Percentiles rank a stretch among this genome's conserved stretches.
These are phyloP conservation scores for Diplotaxis tenuifolia DNA, from an alignment of 345 rosid species.

Conservation along the genomic window DNA sequence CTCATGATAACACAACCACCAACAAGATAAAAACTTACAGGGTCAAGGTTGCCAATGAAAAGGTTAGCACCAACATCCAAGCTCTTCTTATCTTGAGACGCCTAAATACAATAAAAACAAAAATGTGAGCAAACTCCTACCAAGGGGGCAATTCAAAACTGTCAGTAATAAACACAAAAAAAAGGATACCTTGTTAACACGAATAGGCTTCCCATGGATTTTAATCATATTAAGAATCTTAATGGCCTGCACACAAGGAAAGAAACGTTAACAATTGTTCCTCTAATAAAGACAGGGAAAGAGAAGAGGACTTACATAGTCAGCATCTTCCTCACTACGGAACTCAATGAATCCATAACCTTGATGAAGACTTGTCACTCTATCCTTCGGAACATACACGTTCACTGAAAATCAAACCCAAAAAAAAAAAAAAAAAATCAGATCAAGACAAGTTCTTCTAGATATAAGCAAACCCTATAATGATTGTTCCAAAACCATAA, in stretches of 20 bases:
- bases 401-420: slow-evolving; percentile 58
- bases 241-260: slow-evolving; percentile 57
- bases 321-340: slow-evolving; percentile 97
- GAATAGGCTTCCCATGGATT: slow-evolving; percentile 91
- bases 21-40: slow-evolving; percentile 48
- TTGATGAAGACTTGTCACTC: slow-evolving; percentile 95
- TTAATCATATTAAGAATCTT: slow-evolving; percentile 98
- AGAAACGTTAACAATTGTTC: neutral
- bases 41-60: slow-evolving; percentile 95
- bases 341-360: slow-evolving; percentile 90
- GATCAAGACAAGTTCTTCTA: neutral
- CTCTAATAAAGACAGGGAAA: neutral
- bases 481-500: neutral
- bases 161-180: neutral
- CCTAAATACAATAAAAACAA: slow-evolving; percentile 45
- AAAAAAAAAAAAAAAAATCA: neutral
- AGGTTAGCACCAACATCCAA: slow-evolving; percentile 98
- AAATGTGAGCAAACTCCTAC: neutral
- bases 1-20: neutral
- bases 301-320: slow-evolving; percentile 56
- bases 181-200: slow-evolving; percentile 80
- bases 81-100: slow-evolving; percentile 98
- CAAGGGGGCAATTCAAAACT: no score
- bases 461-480: no score
- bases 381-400: slow-evolving; percentile 94